Base-by-base conservation (phyloP, 1,284 basidiomycete genomes). In the Singerocomus rubriflavus region DNA sequence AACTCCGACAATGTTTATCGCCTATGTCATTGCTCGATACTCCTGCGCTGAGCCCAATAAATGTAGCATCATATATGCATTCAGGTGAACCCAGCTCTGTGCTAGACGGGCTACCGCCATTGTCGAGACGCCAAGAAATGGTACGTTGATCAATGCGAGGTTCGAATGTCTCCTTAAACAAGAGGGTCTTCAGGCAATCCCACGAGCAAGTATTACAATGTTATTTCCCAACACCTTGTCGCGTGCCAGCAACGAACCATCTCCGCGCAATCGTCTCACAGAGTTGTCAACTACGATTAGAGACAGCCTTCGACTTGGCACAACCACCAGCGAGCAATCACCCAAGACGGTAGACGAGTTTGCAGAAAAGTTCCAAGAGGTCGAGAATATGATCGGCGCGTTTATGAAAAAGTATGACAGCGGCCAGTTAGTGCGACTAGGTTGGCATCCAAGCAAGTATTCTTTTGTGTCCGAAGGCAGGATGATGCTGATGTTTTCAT, bases 381-480 rank as follows among this genome's bases (percentile, higher is more conserved):
- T 63, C 37, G 52, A 67, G 41, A 35, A 41, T 6, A 54, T 57
- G 50, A 67, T 70, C 7, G 47, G 48, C 4, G 13, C 27, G 0
- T 66, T 66, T 13, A 46, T 70, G 46, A 14, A 51, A 32, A 54
- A 48, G 25, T 56, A 61, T 26, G 48, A 63, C 14, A 46, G 34
- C 12, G 64, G 64, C 10, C 48, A 50, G 33, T 52, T 70, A 6
- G 46, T 10, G 21, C 36, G 27, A 2, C 50, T 69, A 4, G 68
- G 64, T 8, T 66, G 65, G 66, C 61, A 61, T 47, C 34, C 57
- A 13, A 58, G 67, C 67, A 21, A 44, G 64, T 46, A 10, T 8
- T 37, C 17, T 42, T 26, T 30, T 4, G 2, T 4, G 30, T 8
- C 2, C 16, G n/a, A 1, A 8, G 14, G 4, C n/a, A 5, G 11